Percentiles rank a stretch among this genome's conserved stretches.
These are phyloP conservation scores for Oryza coarctata DNA, from an alignment of 176 grass and related monocot species.

Conservation along the genomic window DNA sequence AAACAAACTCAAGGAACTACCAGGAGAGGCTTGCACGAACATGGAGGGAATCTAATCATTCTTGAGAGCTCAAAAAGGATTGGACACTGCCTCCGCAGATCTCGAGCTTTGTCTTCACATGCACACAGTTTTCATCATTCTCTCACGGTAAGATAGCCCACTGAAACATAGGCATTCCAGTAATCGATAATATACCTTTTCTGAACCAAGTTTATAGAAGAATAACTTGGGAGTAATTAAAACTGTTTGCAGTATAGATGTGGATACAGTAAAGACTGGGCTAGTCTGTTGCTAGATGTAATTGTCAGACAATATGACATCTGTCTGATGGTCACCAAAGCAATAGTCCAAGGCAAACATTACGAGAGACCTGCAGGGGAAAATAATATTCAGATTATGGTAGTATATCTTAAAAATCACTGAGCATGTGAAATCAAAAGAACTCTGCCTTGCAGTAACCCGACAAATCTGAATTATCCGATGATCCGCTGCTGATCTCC, in stretches of 20 bases:
- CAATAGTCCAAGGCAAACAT: not conserved
- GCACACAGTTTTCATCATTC: constrained; percentile 22
- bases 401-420: constrained; percentile 5
- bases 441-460: constrained; percentile 6
- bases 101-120: constrained; percentile 2
- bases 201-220: not conserved
- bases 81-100: constrained; percentile 12
- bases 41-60: constrained; percentile 40
- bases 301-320: not conserved
- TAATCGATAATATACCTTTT: not conserved
- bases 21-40: constrained; percentile 50
- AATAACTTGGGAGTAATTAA: not conserved
- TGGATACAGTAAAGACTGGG: not conserved
- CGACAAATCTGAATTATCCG: constrained; percentile 2
- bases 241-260: not conserved
- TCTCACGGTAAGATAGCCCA: not conserved
- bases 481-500: constrained; percentile 25
- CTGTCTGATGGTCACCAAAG: not conserved
- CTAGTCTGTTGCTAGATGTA: constrained; percentile 9
- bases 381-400: constrained; percentile 16
- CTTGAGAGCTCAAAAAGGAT: constrained; percentile 26
- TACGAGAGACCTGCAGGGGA: not conserved
- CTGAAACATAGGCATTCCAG: constrained; percentile 2
- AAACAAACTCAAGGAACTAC: constrained; percentile 30
- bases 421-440: constrained; percentile 27